These are phyloP conservation scores for Pyrenophora teres DNA, from an alignment of 2,329 filamentous ascomycete genomes.

Conservation along the genomic window DNA sequence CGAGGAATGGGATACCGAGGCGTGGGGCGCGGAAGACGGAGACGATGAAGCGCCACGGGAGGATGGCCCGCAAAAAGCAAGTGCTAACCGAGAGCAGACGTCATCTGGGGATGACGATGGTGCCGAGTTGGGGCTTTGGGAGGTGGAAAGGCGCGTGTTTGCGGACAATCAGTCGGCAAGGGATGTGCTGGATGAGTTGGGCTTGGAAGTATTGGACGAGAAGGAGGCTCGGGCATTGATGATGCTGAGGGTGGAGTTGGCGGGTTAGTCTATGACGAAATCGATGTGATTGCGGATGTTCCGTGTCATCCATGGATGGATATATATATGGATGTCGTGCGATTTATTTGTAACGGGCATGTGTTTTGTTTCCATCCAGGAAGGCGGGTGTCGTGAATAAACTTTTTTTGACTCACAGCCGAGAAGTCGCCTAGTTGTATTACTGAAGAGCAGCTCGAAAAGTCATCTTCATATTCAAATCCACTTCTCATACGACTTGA, in stretches of 20 bases:
- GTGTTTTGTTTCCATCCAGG: too few species aligned
- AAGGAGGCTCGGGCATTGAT: slow-evolving; percentile 69
- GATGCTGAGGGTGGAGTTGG: slow-evolving; percentile 67
- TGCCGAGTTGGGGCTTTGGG: slow-evolving; percentile 46
- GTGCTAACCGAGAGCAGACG: slow-evolving; percentile 8
- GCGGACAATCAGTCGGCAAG: slow-evolving; percentile 54
- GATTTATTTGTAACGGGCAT: too few species aligned
- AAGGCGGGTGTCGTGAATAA: too few species aligned
- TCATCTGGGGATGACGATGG: slow-evolving; percentile 9
- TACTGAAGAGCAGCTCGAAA: too few species aligned
- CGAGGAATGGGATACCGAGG: slow-evolving; percentile 30
- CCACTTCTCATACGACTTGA: too few species aligned
- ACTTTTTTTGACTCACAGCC: too few species aligned
- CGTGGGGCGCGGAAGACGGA: slow-evolving; percentile 46
- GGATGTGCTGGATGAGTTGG: slow-evolving; percentile 64
- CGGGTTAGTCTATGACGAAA: slow-evolving; percentile 19
- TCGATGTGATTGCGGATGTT: neutral
- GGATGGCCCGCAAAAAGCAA: slow-evolving; percentile 24
- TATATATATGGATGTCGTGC: too few species aligned
- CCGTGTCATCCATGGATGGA: too few species aligned
- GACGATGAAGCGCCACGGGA: slow-evolving; percentile 20
- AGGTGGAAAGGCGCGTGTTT: slow-evolving; percentile 54
- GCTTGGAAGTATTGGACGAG: slow-evolving; percentile 64
- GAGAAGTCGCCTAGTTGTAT: too few species aligned
- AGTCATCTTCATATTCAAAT: too few species aligned